Evolutionary conservation across 2,329 filamentous ascomycete species (phyloP).

Genomic region (Penicillium brevicompactum): DNA sequence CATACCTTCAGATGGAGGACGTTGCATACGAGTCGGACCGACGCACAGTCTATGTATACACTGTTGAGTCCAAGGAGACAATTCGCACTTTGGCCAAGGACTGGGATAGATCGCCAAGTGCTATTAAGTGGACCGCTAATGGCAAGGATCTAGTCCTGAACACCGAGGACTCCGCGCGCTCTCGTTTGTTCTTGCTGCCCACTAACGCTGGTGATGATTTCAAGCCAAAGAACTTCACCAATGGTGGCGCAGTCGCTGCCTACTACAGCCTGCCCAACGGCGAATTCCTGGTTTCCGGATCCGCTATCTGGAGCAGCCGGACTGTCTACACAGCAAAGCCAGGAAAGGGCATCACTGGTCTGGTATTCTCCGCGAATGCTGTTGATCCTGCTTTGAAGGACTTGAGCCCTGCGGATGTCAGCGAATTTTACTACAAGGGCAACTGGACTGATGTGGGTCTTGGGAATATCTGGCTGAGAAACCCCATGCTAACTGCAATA

Average conservation of each 20-base stretch:
- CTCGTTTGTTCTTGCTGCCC: conserved; percentile 41
- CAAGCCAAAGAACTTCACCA: conserved; percentile 40
- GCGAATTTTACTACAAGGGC: conserved; percentile 42
- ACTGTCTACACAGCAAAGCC: conserved; percentile 38
- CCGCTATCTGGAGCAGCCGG: conserved; percentile 39
- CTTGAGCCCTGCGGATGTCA: conserved; percentile 36
- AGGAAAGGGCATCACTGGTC: conserved; percentile 27
- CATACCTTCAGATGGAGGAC: conserved; percentile 76
- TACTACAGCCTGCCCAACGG: conserved; percentile 35
- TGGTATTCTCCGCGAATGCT: conserved; percentile 40
- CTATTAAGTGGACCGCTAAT: conserved; percentile 55
- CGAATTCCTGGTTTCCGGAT: conserved; percentile 36
- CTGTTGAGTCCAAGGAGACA: conserved; percentile 35
- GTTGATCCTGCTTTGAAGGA: conserved; percentile 42
- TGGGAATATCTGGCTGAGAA: not conserved
- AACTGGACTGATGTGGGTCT: conserved; percentile 37
- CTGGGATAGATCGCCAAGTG: conserved; percentile 57
- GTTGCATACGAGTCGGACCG: conserved; percentile 82
- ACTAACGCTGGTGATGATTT: conserved; percentile 33
- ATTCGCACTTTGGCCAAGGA: conserved; percentile 41
- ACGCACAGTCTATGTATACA: conserved; percentile 48
- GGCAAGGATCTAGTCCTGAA: conserved; percentile 69
- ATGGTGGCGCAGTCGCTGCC: conserved; percentile 32
- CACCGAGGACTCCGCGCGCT: conserved; percentile 69
- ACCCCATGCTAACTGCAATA: conserved; percentile 18